Evolutionary conservation across 1,139 yeast genomes (phyloP).

Genomic region (Kazachstania sp.): DNA sequence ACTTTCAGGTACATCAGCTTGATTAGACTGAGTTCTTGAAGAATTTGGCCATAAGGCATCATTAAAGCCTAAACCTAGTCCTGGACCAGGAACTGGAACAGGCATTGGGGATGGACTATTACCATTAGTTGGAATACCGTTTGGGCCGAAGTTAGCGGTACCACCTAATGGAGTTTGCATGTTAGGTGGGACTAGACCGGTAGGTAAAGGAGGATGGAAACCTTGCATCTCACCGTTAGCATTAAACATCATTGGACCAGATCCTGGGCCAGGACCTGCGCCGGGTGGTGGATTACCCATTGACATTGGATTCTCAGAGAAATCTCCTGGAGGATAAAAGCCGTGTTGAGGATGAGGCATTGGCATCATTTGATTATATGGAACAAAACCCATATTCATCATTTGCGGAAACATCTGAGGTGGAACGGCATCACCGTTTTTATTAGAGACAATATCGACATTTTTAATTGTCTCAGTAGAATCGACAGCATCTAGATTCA

Average conservation of each 20-base stretch:
- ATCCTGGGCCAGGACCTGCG: conserved; percentile 10
- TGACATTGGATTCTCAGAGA: conserved; percentile 11
- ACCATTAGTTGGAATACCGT: background rate
- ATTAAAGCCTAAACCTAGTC: background rate
- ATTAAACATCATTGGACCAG: conserved; percentile 15
- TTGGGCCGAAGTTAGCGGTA: background rate
- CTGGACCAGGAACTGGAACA: conserved; percentile 1
- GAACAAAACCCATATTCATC: conserved; percentile 28
- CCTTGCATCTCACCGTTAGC: conserved; percentile 13
- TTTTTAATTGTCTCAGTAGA: background rate
- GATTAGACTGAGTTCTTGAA: conserved; percentile 6
- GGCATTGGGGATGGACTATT: background rate
- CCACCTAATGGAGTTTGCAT: background rate
- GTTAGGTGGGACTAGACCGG: conserved; percentile 6
- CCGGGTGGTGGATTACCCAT: conserved; percentile 2
- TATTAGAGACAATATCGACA: background rate
- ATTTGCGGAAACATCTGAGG: conserved; percentile 18
- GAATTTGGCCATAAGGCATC: conserved; percentile 17
- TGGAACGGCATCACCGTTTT: conserved; percentile 4
- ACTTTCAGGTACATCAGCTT: conserved; percentile 10
- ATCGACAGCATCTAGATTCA: conserved; percentile 22
- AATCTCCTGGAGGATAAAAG: conserved; percentile 24
- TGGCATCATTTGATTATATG: conserved; percentile 30
- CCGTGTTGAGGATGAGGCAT: conserved; percentile 24
- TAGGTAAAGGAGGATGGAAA: conserved; percentile 11